Evolutionary conservation across 2,329 filamentous ascomycete species (phyloP).

Genomic region (Botryotinia calthae): DNA sequence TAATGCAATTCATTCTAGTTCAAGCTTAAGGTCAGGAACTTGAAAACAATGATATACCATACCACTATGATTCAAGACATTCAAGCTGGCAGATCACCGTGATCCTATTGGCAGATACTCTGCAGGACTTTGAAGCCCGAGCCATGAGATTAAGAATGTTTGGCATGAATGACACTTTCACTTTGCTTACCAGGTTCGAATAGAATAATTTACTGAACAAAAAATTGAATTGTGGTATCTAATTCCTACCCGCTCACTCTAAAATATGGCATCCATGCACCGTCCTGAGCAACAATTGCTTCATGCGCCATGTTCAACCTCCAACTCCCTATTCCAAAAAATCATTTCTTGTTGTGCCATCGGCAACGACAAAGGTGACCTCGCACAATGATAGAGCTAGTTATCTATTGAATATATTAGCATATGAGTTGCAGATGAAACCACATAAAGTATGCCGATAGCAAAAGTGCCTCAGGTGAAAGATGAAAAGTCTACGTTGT

Average conservation of each 20-base stretch:
- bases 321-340: no score
- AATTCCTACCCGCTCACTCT: neutral
- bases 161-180: neutral
- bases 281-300: no score
- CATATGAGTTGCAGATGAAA: constrained; percentile 2
- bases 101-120: neutral
- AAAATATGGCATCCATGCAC: neutral
- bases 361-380: neutral
- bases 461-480: constrained; percentile 62
- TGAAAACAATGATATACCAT: neutral
- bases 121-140: neutral
- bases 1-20: neutral
- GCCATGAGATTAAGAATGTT: neutral
- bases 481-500: constrained; percentile 76
- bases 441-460: constrained; percentile 11
- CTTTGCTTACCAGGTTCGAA: neutral
- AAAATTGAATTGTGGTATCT: neutral
- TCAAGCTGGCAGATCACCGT: neutral
- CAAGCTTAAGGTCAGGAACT: neutral
- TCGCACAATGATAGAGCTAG: neutral
- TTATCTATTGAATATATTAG: neutral
- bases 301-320: no score
- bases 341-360: no score
- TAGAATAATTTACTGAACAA: neutral
- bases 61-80: neutral